These are phyloP conservation scores for Leptographium wingfieldii DNA, from an alignment of 2,329 filamentous ascomycete species.

Conservation along the genomic window DNA sequence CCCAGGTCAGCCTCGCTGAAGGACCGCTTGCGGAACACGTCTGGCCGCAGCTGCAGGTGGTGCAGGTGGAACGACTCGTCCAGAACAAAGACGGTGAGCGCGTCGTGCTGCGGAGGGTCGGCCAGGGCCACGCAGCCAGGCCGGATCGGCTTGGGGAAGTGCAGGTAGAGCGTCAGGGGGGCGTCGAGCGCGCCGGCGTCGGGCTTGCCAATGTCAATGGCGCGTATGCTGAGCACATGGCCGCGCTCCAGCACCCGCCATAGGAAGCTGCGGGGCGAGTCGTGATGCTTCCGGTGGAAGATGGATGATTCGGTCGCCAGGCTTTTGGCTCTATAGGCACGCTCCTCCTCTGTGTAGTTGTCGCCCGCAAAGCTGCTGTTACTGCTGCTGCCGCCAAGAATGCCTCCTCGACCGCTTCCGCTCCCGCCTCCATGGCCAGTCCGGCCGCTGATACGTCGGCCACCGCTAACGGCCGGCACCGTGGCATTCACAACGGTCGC, in stretches of 20 bases:
- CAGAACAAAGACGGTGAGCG: conserved; percentile 66
- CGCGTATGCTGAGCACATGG: conserved; percentile 69
- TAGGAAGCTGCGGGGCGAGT: conserved; percentile 71
- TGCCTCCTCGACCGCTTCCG: conserved; percentile 9
- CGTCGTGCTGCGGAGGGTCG: conserved; percentile 66
- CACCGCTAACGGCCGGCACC: conserved; percentile 41
- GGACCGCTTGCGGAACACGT: conserved; percentile 61
- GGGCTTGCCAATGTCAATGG: conserved; percentile 66
- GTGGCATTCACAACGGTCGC: conserved; percentile 59
- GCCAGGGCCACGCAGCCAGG: conserved; percentile 70
- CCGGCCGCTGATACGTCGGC: conserved; percentile 2
- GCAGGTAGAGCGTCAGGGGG: conserved; percentile 62
- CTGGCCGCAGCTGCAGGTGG: conserved; percentile 69
- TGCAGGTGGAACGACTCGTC: conserved; percentile 71
- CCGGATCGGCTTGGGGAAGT: conserved; percentile 61
- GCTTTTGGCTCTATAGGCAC: conserved; percentile 55
- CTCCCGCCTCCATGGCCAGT: conserved; percentile 1
- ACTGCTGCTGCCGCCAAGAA: conserved; percentile 20
- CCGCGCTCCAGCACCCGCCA: conserved; percentile 81
- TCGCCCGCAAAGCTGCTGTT: conserved; percentile 25
- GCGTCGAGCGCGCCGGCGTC: conserved; percentile 49
- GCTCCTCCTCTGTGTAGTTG: conserved; percentile 53
- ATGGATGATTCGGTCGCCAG: conserved; percentile 70
- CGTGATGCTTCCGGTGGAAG: conserved; percentile 67
- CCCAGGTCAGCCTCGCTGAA: conserved; percentile 61